Evolutionary conservation across 495 filamentous ascomycete species (phyloP), one percentile per base, ranked within the genome.

Genomic region (Neurospora sp.): DNA sequence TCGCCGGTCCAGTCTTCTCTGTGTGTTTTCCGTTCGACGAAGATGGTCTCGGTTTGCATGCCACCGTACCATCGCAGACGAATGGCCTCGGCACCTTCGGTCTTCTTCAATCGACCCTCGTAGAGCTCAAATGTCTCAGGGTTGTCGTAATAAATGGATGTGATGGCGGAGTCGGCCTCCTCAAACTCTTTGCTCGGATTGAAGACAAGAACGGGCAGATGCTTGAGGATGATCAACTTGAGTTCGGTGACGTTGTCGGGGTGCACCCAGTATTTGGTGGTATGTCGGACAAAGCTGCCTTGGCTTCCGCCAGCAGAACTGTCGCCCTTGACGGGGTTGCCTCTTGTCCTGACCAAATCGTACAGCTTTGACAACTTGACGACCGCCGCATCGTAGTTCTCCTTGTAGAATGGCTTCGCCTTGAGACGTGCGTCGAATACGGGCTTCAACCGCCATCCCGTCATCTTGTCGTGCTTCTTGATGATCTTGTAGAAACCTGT

Each of bases 401-500:
- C 95, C 79, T 94, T 94, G 86, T 96, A 99, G 82, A 99, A 99
- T 0, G 96, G 94, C 79, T 97, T 97, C 9, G 93, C 93, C 78
- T 96, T 96, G 75, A 99, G 88, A 35, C 94, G 90, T 8, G 95
- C 90, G 12, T 94, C 94, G 80, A 99, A 99, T 18, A 96, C 93
- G 20, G 96, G 96, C 76, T 91, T 95, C 41, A 99, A 87, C 77
- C 94, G 90, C 96, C 96, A 98, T 41, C 88, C 85, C 0, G 96
- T 99, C 88, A 92, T 85, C 92, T 99, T 99, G 86, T 99, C 96
- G 82, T 99, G 96, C 85, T 99, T 99, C 86, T 99, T 99, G 80
- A 99, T 97, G 77, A 99, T 99, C 86, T 99, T 99, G 86, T 98
- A 96, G 79, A 99, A 99, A 1, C 96, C 96, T 1, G 95, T 98